Conservation (phyloP, 1,284 basidiomycete species). For the Ganoderma lucidum region DNA sequence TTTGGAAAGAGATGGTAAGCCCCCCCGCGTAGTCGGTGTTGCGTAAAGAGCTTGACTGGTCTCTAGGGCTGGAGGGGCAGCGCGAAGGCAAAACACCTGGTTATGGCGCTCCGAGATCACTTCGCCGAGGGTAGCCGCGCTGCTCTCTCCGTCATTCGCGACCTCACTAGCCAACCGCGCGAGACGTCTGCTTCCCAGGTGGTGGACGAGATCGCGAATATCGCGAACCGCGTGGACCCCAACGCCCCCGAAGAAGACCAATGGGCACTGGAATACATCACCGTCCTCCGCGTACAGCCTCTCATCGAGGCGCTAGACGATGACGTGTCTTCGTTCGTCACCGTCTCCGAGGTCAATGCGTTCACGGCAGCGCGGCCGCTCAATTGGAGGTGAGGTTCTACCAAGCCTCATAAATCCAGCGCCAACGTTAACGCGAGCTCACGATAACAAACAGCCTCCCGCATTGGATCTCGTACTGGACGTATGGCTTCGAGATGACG, state of each 20-base stretch:
- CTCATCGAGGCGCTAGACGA: constrained; percentile 44
- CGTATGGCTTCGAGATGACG: constrained; percentile 26
- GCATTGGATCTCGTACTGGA: constrained; percentile 35
- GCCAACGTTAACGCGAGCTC: constrained; percentile 5
- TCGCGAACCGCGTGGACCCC: neutral
- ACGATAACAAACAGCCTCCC: constrained; percentile 21
- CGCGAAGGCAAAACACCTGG: constrained; percentile 42
- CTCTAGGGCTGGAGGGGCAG: constrained; percentile 41
- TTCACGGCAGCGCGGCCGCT: constrained; percentile 39
- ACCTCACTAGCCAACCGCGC: neutral
- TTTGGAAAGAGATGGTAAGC: constrained; percentile 33
- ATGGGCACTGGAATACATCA: constrained; percentile 38
- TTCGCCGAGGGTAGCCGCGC: constrained; percentile 32
- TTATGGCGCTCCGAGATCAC: constrained; percentile 42
- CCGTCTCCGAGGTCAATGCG: constrained; percentile 41
- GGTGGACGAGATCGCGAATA: constrained; percentile 16
- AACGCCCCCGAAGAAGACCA: constrained; percentile 15
- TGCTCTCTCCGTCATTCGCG: neutral
- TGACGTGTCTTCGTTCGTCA: constrained; percentile 43
- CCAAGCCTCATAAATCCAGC: constrained; percentile 1
- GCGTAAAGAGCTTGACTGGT: neutral
- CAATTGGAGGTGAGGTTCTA: constrained; percentile 41
- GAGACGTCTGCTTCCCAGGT: constrained; percentile 12
- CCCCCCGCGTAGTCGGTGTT: constrained; percentile 14
- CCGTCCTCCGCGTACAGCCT: constrained; percentile 29